Base-by-base conservation (phyloP, 2,329 filamentous ascomycete genomes). In the Beauveria medogensis region DNA sequence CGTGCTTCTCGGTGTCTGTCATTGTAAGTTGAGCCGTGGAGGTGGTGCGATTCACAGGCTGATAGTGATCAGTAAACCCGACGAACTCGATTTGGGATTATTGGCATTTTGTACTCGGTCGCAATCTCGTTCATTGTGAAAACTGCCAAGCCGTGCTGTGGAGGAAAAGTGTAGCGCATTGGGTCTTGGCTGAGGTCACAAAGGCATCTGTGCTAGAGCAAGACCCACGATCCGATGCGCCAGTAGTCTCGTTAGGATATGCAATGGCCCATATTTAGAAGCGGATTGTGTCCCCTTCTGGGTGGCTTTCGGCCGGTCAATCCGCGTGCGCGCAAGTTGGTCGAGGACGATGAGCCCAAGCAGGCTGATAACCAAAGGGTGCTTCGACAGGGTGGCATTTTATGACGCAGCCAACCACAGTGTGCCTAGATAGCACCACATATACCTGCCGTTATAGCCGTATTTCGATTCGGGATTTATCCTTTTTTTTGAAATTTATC, bases 121-220 rank as follows among this genome's bases (percentile, higher is more conserved):
- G 24, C 18, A 18, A 3, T 30, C 14, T 10, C 14, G 3, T 44
- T 40, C 26, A 22, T 47, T 24, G 24, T 46, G 14, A 20, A 26
- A 51, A 30, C 1, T 14, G 40, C 50, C 50, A 16, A 26, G 58
- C n/a, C 34, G 3, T 22, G 50, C 43, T 40, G 58, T 60, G 58
- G 58, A 60, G 41, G 43, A 46, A 26, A 6, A 30, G 16, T 43
- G 43, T n/a, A n/a, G n/a, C 41, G 4, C 16, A 22, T 28, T 46
- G 7, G 22, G 51, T 44, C 59, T 61, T 61, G 59, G 59, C 59
- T 55, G 43, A 61, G 59, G 59, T 61, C 59, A 61, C 59, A 18
- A 40, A 41, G 24, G 14, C n/a, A 7, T 51, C 51, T 56, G n/a
- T 55, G 50, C 48, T 47, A 5, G 24, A 37, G 18, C 2, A 20